Evolutionary conservation across 495 filamentous ascomycete species (phyloP).

Genomic region (Corynascus novoguineensis): DNA sequence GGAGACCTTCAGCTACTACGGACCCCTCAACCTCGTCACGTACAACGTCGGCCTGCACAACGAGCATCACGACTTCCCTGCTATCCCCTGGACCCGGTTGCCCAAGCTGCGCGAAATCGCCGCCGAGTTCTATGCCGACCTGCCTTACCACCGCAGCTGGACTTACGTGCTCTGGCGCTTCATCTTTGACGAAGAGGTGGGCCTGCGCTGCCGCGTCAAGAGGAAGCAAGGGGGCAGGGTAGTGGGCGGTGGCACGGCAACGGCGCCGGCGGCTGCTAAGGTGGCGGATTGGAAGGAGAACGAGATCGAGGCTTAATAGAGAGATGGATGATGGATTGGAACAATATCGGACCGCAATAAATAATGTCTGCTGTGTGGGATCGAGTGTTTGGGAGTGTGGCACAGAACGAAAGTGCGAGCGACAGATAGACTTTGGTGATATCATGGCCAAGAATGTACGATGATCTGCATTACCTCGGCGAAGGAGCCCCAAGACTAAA

Average conservation of each 20-base stretch:
- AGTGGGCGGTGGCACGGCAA: slow-evolving; percentile 40
- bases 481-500: too few species aligned
- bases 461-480: too few species aligned
- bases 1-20: slow-evolving; percentile 98
- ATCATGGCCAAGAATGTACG: too few species aligned
- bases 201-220: slow-evolving; percentile 90
- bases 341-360: too few species aligned
- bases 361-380: too few species aligned
- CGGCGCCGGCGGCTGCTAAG: too few species aligned
- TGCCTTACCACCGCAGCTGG: slow-evolving; percentile 88
- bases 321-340: neutral
- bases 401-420: too few species aligned
- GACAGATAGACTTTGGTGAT: too few species aligned
- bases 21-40: slow-evolving; percentile 81
- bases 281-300: slow-evolving; percentile 42
- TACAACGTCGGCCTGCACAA: slow-evolving; percentile 98
- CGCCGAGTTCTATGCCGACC: slow-evolving; percentile 82
- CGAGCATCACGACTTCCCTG: slow-evolving; percentile 98
- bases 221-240: slow-evolving; percentile 70
- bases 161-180: slow-evolving; percentile 91
- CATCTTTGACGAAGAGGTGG: slow-evolving; percentile 79
- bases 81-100: slow-evolving; percentile 87
- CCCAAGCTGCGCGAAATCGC: slow-evolving; percentile 72
- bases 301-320: slow-evolving; percentile 48
- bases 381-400: too few species aligned